Base-by-base conservation (phyloP, 2,329 filamentous ascomycete species). In the Westerdykella aurantiaca region DNA sequence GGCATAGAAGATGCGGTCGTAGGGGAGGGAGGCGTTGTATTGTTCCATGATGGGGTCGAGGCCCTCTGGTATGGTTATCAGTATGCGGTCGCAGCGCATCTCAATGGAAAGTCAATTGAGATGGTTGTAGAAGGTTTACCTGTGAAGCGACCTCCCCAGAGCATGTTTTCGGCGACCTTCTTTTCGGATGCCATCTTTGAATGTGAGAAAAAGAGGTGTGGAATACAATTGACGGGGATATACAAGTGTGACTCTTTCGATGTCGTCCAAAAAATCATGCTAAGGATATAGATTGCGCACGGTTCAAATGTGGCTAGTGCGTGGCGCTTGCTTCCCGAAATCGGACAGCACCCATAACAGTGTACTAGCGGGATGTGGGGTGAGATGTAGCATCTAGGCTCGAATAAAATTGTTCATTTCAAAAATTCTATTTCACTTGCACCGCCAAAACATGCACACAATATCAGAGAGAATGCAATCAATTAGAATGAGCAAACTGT, bases 1-100 rank as follows among this genome's bases (percentile, higher is more conserved):
- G 48, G 81, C 81, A 72, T 88, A 87, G 57, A 95, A 82, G 42
- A 77, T 75, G 53, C 82, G 81, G 69, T 95, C 88, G 69, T 85
- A 90, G 63, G 80, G 81, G 55, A 95, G 84, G 42, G 80, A 85
- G 58, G 83, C 82, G 67, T 95, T 95, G 75, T 91, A 95, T 53
- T 85, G 76, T 48, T 82, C 77, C 88, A 95, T 95, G 41, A 94
- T 78, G 42, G 88, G 86, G 69, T 94, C 87, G 54, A 91, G 80
- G 56, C 80, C 85, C 73, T 87, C 86, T 86, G 57, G 7, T 31
- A 16, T 13, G 33, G 3, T 14, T 14, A 14, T 35, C 17, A 18
- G 33, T 14, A 35, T 35, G 4, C 4, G 31, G 6, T 21, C 3
- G 18, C 25, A 29, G 7, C 7, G 25, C 25, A 29, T 10, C 25